Percentiles rank a stretch among this genome's conserved stretches.
Conservation (phyloP, 345 rosid species). For the Ailanthus altissimus region DNA sequence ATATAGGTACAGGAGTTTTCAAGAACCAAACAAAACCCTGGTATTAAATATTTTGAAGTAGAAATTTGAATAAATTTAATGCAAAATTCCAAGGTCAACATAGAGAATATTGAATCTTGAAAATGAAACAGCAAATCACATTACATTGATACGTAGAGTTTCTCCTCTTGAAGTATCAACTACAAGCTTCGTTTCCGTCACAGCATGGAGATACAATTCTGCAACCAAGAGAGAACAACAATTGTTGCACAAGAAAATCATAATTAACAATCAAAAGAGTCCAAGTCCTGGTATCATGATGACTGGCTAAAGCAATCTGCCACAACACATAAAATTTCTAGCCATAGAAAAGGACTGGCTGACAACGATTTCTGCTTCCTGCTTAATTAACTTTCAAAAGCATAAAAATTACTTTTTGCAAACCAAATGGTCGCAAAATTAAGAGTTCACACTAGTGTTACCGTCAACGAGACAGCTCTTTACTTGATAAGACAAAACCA, state of each 20-base stretch:
- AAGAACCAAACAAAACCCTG: not conserved
- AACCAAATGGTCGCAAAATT: not conserved
- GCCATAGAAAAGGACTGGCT: not conserved
- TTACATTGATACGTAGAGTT: conserved; percentile 83
- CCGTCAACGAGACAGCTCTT: not conserved
- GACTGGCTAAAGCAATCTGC: too few species aligned
- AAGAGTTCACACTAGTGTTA: not conserved
- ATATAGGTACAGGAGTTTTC: not conserved
- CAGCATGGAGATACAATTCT: conserved; percentile 83
- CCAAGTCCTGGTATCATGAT: too few species aligned
- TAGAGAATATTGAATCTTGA: not conserved
- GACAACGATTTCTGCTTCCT: not conserved
- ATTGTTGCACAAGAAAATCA: not conserved
- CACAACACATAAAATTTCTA: too few species aligned
- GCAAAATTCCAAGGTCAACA: not conserved
- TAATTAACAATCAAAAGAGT: not conserved
- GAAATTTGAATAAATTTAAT: conserved; percentile 18
- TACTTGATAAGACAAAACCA: not conserved
- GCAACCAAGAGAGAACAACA: conserved; percentile 30
- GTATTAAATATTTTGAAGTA: not conserved
- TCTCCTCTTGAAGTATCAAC: conserved; percentile 99
- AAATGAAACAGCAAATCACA: conserved; percentile 22
- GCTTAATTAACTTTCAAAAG: not conserved
- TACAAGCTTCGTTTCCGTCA: conserved; percentile 83
- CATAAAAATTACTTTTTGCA: not conserved